Evolutionary conservation across 73 alveolate species (phyloP).

Genomic region (Paramecium sexaurelia): DNA sequence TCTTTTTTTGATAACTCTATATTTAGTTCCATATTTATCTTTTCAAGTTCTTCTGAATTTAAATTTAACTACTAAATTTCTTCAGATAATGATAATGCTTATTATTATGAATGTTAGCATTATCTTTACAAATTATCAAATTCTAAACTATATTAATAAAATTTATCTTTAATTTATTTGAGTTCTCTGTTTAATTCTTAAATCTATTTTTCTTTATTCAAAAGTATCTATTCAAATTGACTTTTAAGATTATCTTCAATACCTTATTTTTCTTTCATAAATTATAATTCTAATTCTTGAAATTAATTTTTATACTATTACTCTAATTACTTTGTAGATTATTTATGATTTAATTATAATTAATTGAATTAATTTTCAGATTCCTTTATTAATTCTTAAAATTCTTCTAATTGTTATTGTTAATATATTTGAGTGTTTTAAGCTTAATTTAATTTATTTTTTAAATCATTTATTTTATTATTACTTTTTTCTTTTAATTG

Average conservation of each 20-base stretch:
- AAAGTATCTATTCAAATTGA: background rate
- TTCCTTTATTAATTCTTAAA: conserved; percentile 21
- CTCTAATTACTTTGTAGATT: background rate
- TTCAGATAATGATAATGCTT: background rate
- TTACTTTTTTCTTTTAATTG: conserved; percentile 12
- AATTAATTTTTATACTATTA: background rate
- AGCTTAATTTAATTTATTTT: conserved; percentile 12
- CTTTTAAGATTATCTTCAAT: background rate
- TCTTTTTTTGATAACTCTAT: background rate
- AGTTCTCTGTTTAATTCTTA: background rate
- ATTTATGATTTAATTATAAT: background rate
- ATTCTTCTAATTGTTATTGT: conserved; percentile 27
- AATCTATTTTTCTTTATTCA: background rate
- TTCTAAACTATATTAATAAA: background rate
- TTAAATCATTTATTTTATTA: conserved; percentile 11
- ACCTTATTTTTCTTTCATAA: background rate
- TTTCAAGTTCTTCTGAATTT: background rate
- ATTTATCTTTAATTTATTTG: background rate
- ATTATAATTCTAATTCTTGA: background rate
- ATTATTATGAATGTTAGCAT: background rate
- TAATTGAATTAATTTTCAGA: background rate
- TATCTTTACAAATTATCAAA: background rate
- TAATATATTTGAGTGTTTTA: background rate
- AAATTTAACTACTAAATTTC: background rate
- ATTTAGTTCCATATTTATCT: background rate